A percentile compares a stretch with the other conserved stretches of the same genome.
Conservation (phyloP, 257 asterid species). For the Scutellaria barbata region DNA sequence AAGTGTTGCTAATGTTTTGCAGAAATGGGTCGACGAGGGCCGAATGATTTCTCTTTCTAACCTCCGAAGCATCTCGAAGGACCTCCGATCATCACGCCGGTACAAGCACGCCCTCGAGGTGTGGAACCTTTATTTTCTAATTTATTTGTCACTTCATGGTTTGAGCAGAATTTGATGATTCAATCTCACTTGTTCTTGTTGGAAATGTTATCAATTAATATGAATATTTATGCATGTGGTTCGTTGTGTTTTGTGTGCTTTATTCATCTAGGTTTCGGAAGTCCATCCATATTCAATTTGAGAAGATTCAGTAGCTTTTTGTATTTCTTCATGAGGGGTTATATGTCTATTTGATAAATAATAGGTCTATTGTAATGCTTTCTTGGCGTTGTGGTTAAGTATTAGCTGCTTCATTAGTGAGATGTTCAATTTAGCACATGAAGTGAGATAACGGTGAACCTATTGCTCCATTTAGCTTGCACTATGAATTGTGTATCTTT, state of each 20-base stretch:
- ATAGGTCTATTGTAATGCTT: too few relatives aligned
- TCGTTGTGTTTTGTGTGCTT: conserved; percentile 14
- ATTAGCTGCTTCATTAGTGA: too few relatives aligned
- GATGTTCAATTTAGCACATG: neutral
- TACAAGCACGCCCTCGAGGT: conserved; percentile 92
- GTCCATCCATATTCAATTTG: conserved; percentile 6
- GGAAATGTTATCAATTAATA: conserved; percentile 4
- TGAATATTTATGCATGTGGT: neutral
- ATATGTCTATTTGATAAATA: neutral
- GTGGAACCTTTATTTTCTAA: conserved; percentile 83
- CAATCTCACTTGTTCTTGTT: neutral
- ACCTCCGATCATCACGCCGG: conserved; percentile 70
- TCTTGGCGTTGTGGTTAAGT: too few relatives aligned
- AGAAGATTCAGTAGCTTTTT: neutral
- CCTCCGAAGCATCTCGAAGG: conserved; percentile 78
- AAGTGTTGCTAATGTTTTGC: conserved; percentile 74
- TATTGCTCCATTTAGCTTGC: conserved; percentile 1
- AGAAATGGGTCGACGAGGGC: conserved; percentile 82
- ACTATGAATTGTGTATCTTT: conserved; percentile 7
- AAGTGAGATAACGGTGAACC: neutral
- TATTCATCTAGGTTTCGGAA: conserved; percentile 1
- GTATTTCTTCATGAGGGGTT: neutral
- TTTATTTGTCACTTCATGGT: too few relatives aligned
- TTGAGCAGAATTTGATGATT: too few relatives aligned
- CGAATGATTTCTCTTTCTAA: conserved; percentile 54